Evolutionary conservation across 1,139 yeast species (phyloP).

Genomic region (Pneumocystis sp.): DNA sequence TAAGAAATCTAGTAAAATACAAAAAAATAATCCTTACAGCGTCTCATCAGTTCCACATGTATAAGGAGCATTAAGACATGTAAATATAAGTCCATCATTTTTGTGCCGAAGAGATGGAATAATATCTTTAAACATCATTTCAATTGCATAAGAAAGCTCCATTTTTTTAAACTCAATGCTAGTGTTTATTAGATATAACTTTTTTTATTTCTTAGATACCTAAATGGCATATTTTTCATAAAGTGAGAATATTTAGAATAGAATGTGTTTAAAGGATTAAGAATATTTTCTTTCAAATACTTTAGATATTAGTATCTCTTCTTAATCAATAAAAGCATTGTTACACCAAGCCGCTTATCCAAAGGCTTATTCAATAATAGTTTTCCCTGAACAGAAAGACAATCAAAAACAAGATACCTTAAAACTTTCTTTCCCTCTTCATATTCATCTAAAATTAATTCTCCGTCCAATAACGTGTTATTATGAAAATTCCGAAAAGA

Average conservation of each 20-base stretch:
- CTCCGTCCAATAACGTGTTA: slow-evolving; percentile 88
- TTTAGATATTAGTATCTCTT: neutral
- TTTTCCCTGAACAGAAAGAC: slow-evolving; percentile 68
- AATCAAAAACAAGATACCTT: slow-evolving; percentile 79
- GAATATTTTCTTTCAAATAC: slow-evolving; percentile 61
- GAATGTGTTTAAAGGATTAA: slow-evolving; percentile 63
- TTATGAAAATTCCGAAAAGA: slow-evolving; percentile 47
- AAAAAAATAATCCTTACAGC: slow-evolving; percentile 14
- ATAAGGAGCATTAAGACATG: slow-evolving; percentile 82
- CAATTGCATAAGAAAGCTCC: slow-evolving; percentile 69
- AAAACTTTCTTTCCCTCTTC: slow-evolving; percentile 43
- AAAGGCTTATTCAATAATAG: slow-evolving; percentile 54
- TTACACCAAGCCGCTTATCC: slow-evolving; percentile 62
- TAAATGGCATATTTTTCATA: slow-evolving; percentile 62
- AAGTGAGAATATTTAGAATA: slow-evolving; percentile 57
- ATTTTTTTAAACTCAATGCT: slow-evolving; percentile 60
- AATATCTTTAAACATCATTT: slow-evolving; percentile 57
- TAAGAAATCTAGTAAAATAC: slow-evolving; percentile 24
- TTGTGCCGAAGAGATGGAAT: slow-evolving; percentile 62
- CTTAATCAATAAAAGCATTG: neutral
- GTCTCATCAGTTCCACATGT: slow-evolving; percentile 71
- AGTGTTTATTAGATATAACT: slow-evolving; percentile 21
- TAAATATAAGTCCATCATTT: slow-evolving; percentile 86
- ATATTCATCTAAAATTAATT: slow-evolving; percentile 46
- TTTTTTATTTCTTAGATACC: slow-evolving; percentile 17